Evolutionary conservation across 1,284 basidiomycete species (phyloP), one percentile per base, ranked within the genome.

Genomic region (Neonothopanus nambi): DNA sequence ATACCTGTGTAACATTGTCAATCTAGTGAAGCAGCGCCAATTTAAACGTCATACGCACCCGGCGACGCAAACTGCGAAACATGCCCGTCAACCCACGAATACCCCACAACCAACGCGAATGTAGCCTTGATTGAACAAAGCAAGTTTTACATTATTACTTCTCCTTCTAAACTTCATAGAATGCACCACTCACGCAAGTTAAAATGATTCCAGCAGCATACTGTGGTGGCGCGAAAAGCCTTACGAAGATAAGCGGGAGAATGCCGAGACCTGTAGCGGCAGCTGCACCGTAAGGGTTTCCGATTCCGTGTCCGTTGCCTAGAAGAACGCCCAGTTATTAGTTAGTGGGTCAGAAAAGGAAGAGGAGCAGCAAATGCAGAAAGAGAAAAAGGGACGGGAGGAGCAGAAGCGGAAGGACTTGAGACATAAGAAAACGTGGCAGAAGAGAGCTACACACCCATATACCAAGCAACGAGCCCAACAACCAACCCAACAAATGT

Each of bases 1-100:
- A 74, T 57, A 35, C 63, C 59, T 55, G 28, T 23, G 28, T 12
- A 30, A 48, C 7, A 2, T 13, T 20, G n/a, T 54, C 43, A 40
- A 13, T 65, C 65, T 0, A 74, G 84, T 3, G n/a, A 12, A 36
- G n/a, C 15, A 30, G 40, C 3, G 43, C 20, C 13, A 23, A 3
- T 5, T 9, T n/a, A 7, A 48, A 28, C 21, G 6, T 77, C 36
- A 11, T 13, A 44, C 53, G 36, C 65, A 17, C 83, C 84, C 15
- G 77, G 74, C 54, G 77, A 78, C 8, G 70, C 74, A 17, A 75
- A 59, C 12, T 75, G 66, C 2, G 61, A 57, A 6, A 80, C 59
- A 61, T 85, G 79, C 2, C 74, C 75, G 57, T 87, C 82, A 23
- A 84, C 71, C 82, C 83, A 86, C 0, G 78, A 80, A 63, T 85